These are phyloP conservation scores for Aechmea fasciata DNA, from an alignment of 176 grass and related monocot species.

Conservation along the genomic window DNA sequence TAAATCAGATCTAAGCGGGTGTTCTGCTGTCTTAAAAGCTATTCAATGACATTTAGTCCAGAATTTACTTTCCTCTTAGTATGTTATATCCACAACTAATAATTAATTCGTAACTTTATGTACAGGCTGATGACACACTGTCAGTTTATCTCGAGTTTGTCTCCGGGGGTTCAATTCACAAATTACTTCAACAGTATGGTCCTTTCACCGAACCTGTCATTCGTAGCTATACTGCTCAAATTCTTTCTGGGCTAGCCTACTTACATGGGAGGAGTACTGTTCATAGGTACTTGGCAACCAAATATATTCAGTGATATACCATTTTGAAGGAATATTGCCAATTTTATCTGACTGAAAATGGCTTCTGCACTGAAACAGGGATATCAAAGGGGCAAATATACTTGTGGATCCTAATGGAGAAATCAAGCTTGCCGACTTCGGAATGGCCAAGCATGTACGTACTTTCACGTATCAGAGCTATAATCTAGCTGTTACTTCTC, in stretches of 20 bases:
- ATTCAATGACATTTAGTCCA: neutral
- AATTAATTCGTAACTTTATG: conserved; percentile 15
- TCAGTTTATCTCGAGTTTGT: conserved; percentile 89
- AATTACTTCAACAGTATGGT: conserved; percentile 86
- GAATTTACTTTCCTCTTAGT: conserved; percentile 2
- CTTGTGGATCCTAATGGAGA: conserved; percentile 90
- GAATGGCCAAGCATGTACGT: conserved; percentile 99
- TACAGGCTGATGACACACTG: conserved; percentile 64
- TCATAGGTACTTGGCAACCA: conserved; percentile 54
- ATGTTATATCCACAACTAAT: conserved; percentile 9
- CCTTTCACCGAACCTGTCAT: conserved; percentile 78
- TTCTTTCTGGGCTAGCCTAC: conserved; percentile 84
- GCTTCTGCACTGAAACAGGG: conserved; percentile 40
- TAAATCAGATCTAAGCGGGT: too few relatives aligned
- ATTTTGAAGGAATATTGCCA: conserved; percentile 10
- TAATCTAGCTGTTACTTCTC: neutral
- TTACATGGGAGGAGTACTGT: conserved; percentile 78
- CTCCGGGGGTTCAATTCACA: conserved; percentile 92
- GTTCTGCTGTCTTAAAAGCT: neutral
- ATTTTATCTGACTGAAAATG: conserved; percentile 16
- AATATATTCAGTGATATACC: conserved; percentile 9
- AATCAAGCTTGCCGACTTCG: conserved; percentile 98
- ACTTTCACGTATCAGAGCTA: conserved; percentile 6
- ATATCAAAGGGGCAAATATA: conserved; percentile 99
- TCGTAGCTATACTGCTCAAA: conserved; percentile 77